Percentiles rank a stretch among this genome's conserved stretches.
Conservation (phyloP, 148 eudicot genomes). For the Arctostaphylos glauca region DNA sequence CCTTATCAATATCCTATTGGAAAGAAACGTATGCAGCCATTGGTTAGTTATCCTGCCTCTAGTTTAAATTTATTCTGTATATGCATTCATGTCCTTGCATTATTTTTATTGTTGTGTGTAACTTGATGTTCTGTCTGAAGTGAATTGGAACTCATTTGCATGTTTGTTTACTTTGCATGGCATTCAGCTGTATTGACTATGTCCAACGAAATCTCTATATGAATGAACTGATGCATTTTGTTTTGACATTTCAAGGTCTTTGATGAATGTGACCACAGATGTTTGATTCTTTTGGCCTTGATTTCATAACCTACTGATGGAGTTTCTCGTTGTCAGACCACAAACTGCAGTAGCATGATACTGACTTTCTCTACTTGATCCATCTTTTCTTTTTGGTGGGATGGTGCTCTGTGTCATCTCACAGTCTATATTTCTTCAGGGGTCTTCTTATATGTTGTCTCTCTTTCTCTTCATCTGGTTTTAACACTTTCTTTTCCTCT, state of each 20-base stretch:
- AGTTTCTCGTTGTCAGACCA: not conserved
- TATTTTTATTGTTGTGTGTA: not conserved
- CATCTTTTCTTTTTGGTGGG: not conserved
- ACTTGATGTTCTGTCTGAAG: not conserved
- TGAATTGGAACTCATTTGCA: not conserved
- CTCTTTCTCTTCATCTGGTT: not conserved
- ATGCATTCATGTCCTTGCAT: not conserved
- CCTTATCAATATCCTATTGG: conserved; percentile 91
- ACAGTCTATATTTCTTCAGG: not conserved
- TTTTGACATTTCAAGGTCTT: not conserved
- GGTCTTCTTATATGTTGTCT: not conserved
- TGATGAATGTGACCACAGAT: not conserved
- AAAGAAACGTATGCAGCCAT: conserved; percentile 88
- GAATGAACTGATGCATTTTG: not conserved
- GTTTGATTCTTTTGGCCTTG: not conserved
- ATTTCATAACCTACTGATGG: not conserved
- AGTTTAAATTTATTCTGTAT: not conserved
- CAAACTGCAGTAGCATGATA: not conserved
- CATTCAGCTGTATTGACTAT: not conserved
- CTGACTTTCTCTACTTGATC: not conserved
- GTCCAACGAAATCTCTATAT: not conserved
- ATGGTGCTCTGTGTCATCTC: not conserved
- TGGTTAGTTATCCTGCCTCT: conserved; percentile 50
- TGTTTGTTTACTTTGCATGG: not conserved
- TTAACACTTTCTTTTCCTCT: not conserved